Conservation (phyloP, 2,329 filamentous ascomycete genomes). For the Fusarium devonianum region DNA sequence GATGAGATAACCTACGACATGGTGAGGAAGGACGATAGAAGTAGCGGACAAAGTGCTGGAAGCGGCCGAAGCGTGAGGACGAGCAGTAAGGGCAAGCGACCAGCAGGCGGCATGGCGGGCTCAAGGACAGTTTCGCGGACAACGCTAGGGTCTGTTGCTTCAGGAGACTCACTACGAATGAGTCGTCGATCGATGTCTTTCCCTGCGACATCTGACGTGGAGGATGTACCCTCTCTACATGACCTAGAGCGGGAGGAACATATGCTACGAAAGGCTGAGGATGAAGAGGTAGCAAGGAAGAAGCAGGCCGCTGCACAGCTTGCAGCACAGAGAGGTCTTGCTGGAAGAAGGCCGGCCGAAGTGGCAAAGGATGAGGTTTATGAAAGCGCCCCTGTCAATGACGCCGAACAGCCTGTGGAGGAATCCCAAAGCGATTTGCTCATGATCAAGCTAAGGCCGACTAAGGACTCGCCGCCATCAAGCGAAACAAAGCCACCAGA, state of each 20-base stretch:
- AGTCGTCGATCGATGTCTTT: slow-evolving; percentile 41
- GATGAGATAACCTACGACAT: slow-evolving; percentile 90
- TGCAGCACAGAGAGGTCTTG: slow-evolving; percentile 58
- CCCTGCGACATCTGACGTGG: slow-evolving; percentile 48
- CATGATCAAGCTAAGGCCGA: slow-evolving; percentile 32
- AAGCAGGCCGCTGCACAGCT: slow-evolving; percentile 60
- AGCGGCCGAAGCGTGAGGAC: slow-evolving; percentile 60
- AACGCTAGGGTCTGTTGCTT: slow-evolving; percentile 57
- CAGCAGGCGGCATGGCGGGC: slow-evolving; percentile 45
- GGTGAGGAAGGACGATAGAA: slow-evolving; percentile 77
- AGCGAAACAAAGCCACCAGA: slow-evolving; percentile 17
- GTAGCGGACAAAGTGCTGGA: slow-evolving; percentile 63
- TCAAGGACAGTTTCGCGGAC: slow-evolving; percentile 65
- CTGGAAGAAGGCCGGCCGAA: slow-evolving; percentile 34
- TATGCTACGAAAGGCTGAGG: slow-evolving; percentile 58
- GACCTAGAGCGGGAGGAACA: slow-evolving; percentile 63
- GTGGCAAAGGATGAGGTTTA: slow-evolving; percentile 46
- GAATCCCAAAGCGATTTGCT: slow-evolving; percentile 7
- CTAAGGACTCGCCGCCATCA: slow-evolving; percentile 27
- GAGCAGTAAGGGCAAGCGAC: slow-evolving; percentile 67
- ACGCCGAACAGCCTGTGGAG: slow-evolving; percentile 17
- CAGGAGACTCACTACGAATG: slow-evolving; percentile 44
- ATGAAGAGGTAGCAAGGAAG: slow-evolving; percentile 60
- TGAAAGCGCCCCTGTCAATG: slow-evolving; percentile 21
- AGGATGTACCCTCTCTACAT: slow-evolving; percentile 55